Percentiles rank a stretch among this genome's conserved stretches.
Conservation (phyloP, 768 basidiomycete species). For the Gyrodon lividus region DNA sequence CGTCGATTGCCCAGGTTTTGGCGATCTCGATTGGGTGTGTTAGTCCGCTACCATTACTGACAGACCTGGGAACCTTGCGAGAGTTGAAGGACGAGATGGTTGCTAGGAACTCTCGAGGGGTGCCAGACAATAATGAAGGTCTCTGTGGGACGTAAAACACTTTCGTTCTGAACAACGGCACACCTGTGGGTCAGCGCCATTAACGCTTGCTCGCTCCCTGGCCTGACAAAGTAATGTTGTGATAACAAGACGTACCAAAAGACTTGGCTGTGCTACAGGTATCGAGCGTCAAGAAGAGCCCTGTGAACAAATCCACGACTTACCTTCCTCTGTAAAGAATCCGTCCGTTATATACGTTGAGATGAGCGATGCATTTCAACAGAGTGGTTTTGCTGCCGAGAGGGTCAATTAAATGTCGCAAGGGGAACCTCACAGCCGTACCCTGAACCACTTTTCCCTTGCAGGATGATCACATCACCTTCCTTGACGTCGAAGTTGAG, state of each 20-base stretch:
- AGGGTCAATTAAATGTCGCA: neutral
- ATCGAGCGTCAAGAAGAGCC: neutral
- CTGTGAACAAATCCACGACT: constrained; percentile 21
- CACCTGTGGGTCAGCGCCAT: constrained; percentile 43
- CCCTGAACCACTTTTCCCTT: constrained; percentile 80
- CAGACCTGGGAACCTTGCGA: constrained; percentile 33
- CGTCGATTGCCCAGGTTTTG: constrained; percentile 62
- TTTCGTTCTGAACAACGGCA: constrained; percentile 74
- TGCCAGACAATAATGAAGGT: constrained; percentile 80
- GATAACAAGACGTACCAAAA: constrained; percentile 38
- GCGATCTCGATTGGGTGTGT: constrained; percentile 53
- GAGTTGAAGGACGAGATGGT: constrained; percentile 52
- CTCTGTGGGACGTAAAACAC: constrained; percentile 89
- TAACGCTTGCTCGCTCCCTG: neutral
- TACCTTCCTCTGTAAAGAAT: constrained; percentile 68
- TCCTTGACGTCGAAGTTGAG: constrained; percentile 62
- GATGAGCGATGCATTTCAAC: constrained; percentile 80
- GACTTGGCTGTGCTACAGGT: constrained; percentile 46
- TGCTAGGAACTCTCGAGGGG: constrained; percentile 70
- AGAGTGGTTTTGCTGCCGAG: constrained; percentile 62
- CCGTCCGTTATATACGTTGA: constrained; percentile 67
- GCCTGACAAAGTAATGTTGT: neutral
- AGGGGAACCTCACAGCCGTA: constrained; percentile 19
- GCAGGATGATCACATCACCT: constrained; percentile 76
- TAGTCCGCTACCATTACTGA: constrained; percentile 22